Conservation (phyloP, 345 rosid genomes). For the Corchorus capsularis region DNA sequence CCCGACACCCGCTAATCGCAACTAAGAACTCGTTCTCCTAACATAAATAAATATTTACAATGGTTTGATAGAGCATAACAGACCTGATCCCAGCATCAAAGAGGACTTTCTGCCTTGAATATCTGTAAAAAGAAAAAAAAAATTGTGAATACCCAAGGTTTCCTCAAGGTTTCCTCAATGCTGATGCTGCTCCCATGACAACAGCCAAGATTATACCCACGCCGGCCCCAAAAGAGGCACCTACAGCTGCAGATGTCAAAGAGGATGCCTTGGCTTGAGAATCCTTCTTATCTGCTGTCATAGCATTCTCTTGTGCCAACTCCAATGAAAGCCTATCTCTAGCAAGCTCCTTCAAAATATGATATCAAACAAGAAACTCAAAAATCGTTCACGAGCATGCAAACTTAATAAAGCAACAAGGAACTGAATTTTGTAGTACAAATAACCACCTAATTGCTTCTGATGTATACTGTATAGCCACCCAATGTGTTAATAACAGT, state of each 20-base stretch:
- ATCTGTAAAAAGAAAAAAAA: neutral
- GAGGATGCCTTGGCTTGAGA: conserved; percentile 63
- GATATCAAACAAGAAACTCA: conserved; percentile 13
- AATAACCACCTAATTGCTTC: neutral
- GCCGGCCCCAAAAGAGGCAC: conserved; percentile 97
- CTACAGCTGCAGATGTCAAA: conserved; percentile 80
- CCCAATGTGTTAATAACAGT: neutral
- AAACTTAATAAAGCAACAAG: conserved; percentile 2
- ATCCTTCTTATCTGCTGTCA: conserved; percentile 35
- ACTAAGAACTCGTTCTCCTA: neutral
- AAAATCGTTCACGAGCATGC: neutral
- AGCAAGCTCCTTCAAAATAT: conserved; percentile 65
- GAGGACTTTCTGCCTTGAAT: conserved; percentile 2
- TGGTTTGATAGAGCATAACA: neutral
- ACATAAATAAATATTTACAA: conserved; percentile 6
- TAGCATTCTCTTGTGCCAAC: conserved; percentile 50
- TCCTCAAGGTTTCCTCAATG: conserved; percentile 81
- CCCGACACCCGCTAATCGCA: neutral
- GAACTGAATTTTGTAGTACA: neutral
- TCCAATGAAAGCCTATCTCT: conserved; percentile 61
- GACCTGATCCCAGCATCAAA: neutral
- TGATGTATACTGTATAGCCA: neutral
- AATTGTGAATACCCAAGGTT: conserved; percentile 11
- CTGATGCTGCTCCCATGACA: conserved; percentile 97
- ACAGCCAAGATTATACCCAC: conserved; percentile 88